Evolutionary conservation across 2,329 filamentous ascomycete genomes (phyloP), one percentile per base, ranked within the genome.

Genomic region (Stachybotrys echinatus): DNA sequence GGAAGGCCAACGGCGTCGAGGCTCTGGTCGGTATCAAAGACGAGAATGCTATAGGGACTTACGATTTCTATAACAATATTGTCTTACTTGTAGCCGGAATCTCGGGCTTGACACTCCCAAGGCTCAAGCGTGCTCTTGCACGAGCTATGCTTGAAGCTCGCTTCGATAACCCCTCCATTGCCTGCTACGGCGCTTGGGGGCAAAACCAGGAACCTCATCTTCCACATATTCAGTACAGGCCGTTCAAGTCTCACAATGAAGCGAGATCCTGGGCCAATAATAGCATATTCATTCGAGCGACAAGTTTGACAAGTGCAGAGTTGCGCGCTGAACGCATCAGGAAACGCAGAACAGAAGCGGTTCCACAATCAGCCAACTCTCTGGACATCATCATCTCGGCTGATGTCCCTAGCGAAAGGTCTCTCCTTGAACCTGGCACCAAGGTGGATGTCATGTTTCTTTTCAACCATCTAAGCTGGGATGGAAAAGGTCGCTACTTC

Each of bases 1-100:
- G 46, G n/a, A 48, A 40, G 12, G 46, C 34, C 27, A 48, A 48
- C 17, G 46, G 46, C n/a, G 46, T 48, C 20, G 46, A 48, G 34
- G 38, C 46, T 40, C 22, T 38, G 18, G 27, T 39, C 18, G 46
- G 31, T 17, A 39, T 40, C 19, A 48, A 48, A 40, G 46, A 48
- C 23, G 34, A 20, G 31, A 48, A 48, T 23, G 27, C 21, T 17
- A 18, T 23, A 4, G 46, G 46, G 17, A 39, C 31, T 7, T 48
- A 48, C 34, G 46, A 48, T 20, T 40, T 48, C 34, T 48, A 48
- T 34, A 19, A 39, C 21, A 40, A 23, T 12, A 40, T 40, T 18
- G 46, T 48, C 6, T 23, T 48, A 19, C 46, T 31, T 4, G 17
- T 40, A 20, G 46, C 18, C 34, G 46, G 40, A 7, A 23, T 48